Evolutionary conservation across 2,329 filamentous ascomycete genomes (phyloP).

Genomic region (Scedosporium aurantiacum): DNA sequence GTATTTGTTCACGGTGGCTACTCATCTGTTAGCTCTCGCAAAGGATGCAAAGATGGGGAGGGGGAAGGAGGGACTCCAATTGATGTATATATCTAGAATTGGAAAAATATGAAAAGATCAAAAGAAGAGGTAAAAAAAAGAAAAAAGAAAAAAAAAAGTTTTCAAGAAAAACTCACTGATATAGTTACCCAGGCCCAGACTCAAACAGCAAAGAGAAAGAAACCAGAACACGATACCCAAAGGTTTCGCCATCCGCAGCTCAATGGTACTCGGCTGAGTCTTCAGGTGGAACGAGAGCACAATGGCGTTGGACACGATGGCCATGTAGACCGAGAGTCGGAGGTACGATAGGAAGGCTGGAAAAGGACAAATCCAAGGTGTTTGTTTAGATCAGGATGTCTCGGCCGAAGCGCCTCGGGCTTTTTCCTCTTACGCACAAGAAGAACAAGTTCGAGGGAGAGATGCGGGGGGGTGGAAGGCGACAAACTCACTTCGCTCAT

Average conservation of each 20-base stretch:
- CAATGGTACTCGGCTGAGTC: conserved; percentile 53
- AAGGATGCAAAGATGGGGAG: background rate
- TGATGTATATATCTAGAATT: too few species aligned
- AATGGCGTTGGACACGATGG: conserved; percentile 80
- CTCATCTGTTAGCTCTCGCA: background rate
- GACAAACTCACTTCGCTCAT: conserved; percentile 51
- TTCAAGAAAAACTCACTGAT: conserved; percentile 53
- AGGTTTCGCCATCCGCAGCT: conserved; percentile 68
- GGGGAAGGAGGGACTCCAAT: background rate
- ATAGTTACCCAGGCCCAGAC: conserved; percentile 75
- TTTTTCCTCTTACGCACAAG: background rate
- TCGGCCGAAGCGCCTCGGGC: background rate
- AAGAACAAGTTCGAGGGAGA: background rate
- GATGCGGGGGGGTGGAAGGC: background rate
- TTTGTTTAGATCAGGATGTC: background rate
- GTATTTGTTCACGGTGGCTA: conserved; percentile 67
- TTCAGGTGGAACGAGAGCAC: conserved; percentile 89
- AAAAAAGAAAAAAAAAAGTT: too few species aligned
- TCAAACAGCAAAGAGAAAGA: conserved; percentile 65
- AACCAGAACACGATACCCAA: conserved; percentile 84
- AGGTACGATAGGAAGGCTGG: conserved; percentile 80
- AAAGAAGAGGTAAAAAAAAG: background rate
- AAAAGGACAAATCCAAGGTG: background rate
- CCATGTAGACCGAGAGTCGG: conserved; percentile 79
- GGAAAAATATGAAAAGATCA: background rate